A percentile compares a stretch with the other conserved stretches of the same genome.
phyloP scores from a whole-genome alignment of 768 basidiomycete species.

The Auriscalpium orientale region DNA sequence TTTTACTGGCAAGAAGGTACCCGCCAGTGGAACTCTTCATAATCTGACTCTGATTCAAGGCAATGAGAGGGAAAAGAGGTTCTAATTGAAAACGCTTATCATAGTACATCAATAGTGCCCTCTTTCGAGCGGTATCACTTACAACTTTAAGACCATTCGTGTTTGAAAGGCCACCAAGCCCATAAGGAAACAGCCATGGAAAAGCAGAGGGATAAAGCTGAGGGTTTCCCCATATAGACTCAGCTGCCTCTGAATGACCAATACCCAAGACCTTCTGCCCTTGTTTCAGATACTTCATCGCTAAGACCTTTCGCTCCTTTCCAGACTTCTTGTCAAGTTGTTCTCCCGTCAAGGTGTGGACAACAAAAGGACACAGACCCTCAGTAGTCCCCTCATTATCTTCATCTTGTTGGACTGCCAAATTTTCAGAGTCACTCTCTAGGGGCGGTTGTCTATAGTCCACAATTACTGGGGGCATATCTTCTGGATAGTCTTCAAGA shows the following conservation, averaged over 20 bases:
- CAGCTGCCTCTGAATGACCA: conserved; percentile 20
- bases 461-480: conserved; percentile 17
- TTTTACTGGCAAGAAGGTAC: conserved; percentile 10
- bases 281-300: conserved; percentile 22
- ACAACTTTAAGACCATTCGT: conserved; percentile 2
- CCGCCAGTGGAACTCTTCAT: conserved; percentile 21
- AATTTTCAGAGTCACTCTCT: background rate
- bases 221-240: conserved; percentile 29
- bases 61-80: conserved; percentile 28
- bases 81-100: conserved; percentile 35
- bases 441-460: background rate
- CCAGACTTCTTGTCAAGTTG: conserved; percentile 7
- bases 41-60: conserved; percentile 34
- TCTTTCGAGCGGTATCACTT: conserved; percentile 21
- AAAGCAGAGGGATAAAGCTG: conserved; percentile 30
- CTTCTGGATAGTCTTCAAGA: conserved; percentile 13
- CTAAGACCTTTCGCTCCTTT: conserved; percentile 14
- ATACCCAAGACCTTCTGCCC: conserved; percentile 23
- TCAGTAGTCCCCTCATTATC: conserved; percentile 22
- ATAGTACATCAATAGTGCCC: conserved; percentile 27
- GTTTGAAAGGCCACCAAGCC: conserved; percentile 28
- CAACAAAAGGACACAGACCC: conserved; percentile 30
- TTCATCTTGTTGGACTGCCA: conserved; percentile 20
- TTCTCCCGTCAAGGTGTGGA: conserved; percentile 28
- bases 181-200: conserved; percentile 37